Percentiles rank a stretch among this genome's conserved stretches.
Conservation (phyloP, 1,284 basidiomycete species). For the Leccinum glutinopallens region DNA sequence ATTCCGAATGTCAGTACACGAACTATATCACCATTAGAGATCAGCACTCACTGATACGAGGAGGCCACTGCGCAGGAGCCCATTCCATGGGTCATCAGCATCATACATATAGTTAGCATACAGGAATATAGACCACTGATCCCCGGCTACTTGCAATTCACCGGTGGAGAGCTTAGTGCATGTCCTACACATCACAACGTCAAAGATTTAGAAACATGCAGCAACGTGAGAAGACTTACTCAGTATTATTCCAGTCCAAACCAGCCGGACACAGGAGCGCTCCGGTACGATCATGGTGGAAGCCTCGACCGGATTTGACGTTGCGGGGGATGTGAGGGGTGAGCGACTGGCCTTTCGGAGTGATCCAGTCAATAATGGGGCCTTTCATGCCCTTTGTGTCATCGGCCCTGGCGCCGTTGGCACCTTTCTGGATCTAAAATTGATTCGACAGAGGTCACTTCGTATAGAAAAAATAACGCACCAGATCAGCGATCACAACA, state of each 20-base stretch:
- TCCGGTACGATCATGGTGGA: not conserved
- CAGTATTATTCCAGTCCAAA: not conserved
- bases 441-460: not conserved
- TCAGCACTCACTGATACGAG: not conserved
- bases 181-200: too few species aligned
- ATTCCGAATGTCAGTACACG: not conserved
- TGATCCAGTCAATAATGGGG: not conserved
- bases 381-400: not conserved
- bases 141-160: too few species aligned
- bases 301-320: not conserved
- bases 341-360: not conserved
- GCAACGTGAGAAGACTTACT: not conserved
- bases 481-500: not conserved
- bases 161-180: too few species aligned
- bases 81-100: not conserved
- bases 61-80: not conserved
- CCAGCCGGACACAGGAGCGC: not conserved
- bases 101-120: too few species aligned
- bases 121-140: too few species aligned
- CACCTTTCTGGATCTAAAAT: not conserved
- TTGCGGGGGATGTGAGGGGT: not conserved
- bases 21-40: not conserved
- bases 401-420: not conserved
- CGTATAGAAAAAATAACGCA: not conserved
- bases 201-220: not conserved